Evolutionary conservation across 2,329 filamentous ascomycete species (phyloP), one percentile per base, ranked within the genome.

Genomic region (Neoscytalidium dimidiatum): DNA sequence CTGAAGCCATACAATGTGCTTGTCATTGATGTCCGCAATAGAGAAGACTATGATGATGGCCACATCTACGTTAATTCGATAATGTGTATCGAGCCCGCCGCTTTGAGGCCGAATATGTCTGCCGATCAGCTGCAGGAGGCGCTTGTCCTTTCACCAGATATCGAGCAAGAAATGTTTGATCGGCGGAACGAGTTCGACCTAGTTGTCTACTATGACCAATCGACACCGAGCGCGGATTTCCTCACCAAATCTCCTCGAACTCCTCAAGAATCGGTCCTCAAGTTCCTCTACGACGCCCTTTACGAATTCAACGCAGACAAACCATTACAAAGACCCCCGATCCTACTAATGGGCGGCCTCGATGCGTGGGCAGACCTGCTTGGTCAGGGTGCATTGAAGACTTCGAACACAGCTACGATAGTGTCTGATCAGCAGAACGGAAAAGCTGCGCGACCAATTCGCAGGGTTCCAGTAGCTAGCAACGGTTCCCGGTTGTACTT

Each of bases 41-140:
- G 95, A 28, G 87, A 91, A 62, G 86, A 91, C 8, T 99, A 92
- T 73, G 92, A 98, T 70, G 85, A 90, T 53, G 95, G 95, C 0
- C 95, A 99, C 74, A 93, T 99, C 68, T 90, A 91, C 81, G 88
- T 91, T 5, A 89, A 89, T 64, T 89, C 87, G 5, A 91, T 93
- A 43, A 92, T 99, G 49, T 99, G 95, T 76, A 86, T 99, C 66
- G 95, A 99, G 72, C 92, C 94, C 26, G 86, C 96, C 49, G 85
- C 90, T 9, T 77, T 92, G 53, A 86, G 91, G 63, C 86, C 89
- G 49, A 89, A 86, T 33, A 83, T 87, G 70, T 90, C 87, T 17
- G 87, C 86, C 1, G 86, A 89, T 67, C 82, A 89, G 68, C 78
- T 90, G 3, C 81, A 85, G 19, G 90, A 93, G 66, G 88, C 88